phyloP scores from a whole-genome alignment of 1,284 basidiomycete genomes.

The Ganoderma boninense region DNA sequence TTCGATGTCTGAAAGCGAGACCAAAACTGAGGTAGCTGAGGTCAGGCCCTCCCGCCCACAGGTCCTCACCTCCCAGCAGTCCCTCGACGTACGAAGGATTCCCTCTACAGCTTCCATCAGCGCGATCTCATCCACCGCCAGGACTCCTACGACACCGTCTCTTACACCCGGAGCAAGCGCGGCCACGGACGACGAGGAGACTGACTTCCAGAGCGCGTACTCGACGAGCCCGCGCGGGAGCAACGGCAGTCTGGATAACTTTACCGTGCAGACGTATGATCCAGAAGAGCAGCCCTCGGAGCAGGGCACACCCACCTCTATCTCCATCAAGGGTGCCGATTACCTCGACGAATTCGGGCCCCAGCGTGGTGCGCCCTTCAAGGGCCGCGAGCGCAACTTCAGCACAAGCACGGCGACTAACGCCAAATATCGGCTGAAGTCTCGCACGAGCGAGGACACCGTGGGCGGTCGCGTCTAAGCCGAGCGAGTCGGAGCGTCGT shows the following conservation, averaged over 20 bases:
- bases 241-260: constrained; percentile 48
- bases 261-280: constrained; percentile 29
- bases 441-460: constrained; percentile 37
- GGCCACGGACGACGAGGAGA: constrained; percentile 81
- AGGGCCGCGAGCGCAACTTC: constrained; percentile 40
- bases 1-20: constrained; percentile 27
- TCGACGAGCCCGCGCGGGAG: constrained; percentile 75
- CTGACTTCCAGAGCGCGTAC: constrained; percentile 86
- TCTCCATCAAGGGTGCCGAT: constrained; percentile 27
- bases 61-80: constrained; percentile 25
- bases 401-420: constrained; percentile 43
- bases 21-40: constrained; percentile 29
- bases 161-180: constrained; percentile 50
- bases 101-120: constrained; percentile 39
- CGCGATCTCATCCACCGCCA: constrained; percentile 42
- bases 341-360: constrained; percentile 36
- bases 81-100: constrained; percentile 45
- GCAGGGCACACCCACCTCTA: constrained; percentile 39
- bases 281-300: constrained; percentile 31
- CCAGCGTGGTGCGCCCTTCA: constrained; percentile 20
- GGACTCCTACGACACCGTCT: constrained; percentile 50
- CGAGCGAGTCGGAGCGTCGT: constrained; percentile 2
- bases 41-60: constrained; percentile 23
- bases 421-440: constrained; percentile 26
- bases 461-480: constrained; percentile 30